These are phyloP conservation scores for Beauveria rudraprayagi DNA, from an alignment of 2,329 filamentous ascomycete species.

Conservation along the genomic window DNA sequence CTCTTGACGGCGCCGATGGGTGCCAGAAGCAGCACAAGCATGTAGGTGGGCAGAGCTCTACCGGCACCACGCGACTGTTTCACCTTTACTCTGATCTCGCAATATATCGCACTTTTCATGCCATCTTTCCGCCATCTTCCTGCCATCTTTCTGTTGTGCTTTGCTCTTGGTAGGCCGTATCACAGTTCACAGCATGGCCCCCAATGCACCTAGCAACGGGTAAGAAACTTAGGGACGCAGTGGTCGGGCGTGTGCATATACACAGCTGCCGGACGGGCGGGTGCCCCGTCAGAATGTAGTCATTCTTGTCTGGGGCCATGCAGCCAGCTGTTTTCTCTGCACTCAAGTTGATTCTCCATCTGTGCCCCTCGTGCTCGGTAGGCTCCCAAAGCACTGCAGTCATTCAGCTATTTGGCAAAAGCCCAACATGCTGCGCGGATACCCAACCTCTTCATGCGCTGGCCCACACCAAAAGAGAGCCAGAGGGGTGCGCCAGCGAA, in stretches of 20 bases:
- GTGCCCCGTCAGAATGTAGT: neutral
- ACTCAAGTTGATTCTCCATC: neutral
- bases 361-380: constrained; percentile 3
- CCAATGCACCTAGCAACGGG: neutral
- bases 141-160: neutral
- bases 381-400: neutral
- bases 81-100: neutral
- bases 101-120: neutral
- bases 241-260: constrained; percentile 7
- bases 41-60: neutral
- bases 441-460: constrained; percentile 6
- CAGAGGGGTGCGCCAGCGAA: neutral
- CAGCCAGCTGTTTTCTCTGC: neutral
- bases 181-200: neutral
- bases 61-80: neutral
- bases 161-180: neutral
- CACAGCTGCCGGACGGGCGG: neutral
- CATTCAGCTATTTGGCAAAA: neutral
- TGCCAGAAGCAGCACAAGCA: neutral
- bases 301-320: neutral
- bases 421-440: constrained; percentile 5
- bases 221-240: neutral
- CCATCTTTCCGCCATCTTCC: neutral
- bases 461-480: neutral
- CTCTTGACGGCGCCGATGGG: neutral